Evolutionary conservation across 2,329 filamentous ascomycete species (phyloP).

Genomic region (Didymella pinodella): DNA sequence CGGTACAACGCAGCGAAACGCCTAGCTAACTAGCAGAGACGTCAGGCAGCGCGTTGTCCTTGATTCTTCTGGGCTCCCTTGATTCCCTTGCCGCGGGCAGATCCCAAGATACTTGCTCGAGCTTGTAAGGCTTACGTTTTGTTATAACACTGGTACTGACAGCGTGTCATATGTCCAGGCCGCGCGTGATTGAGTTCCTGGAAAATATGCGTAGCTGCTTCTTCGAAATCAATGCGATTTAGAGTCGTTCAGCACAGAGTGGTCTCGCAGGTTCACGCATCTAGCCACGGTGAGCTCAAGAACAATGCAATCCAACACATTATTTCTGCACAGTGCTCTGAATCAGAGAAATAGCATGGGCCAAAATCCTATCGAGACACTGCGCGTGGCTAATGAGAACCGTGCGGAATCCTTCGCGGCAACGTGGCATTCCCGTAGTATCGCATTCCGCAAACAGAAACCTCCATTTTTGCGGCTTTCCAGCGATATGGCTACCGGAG

Average conservation of each 20-base stretch:
- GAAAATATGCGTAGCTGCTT: no score
- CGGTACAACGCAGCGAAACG: neutral
- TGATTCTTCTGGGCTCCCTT: no score
- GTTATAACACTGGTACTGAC: neutral
- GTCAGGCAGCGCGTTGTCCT: neutral
- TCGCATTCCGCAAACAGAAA: conserved; percentile 12
- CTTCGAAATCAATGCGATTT: no score
- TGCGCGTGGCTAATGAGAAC: neutral
- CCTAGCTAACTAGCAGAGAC: neutral
- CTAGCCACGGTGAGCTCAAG: neutral
- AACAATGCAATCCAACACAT: no score
- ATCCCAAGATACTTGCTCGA: neutral
- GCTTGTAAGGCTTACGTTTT: neutral
- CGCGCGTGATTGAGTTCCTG: neutral
- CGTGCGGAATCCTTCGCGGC: neutral
- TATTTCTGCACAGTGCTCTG: neutral
- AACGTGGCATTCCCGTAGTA: conserved; percentile 4
- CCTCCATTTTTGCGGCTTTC: neutral
- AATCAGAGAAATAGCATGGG: neutral
- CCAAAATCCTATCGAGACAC: neutral
- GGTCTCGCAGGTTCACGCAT: no score
- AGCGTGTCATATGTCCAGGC: neutral
- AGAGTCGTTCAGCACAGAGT: no score
- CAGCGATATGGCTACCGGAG: neutral
- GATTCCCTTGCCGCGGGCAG: neutral